Evolutionary conservation across 2,329 filamentous ascomycete genomes (phyloP).

Genomic region (Colletotrichum theobromicola): DNA sequence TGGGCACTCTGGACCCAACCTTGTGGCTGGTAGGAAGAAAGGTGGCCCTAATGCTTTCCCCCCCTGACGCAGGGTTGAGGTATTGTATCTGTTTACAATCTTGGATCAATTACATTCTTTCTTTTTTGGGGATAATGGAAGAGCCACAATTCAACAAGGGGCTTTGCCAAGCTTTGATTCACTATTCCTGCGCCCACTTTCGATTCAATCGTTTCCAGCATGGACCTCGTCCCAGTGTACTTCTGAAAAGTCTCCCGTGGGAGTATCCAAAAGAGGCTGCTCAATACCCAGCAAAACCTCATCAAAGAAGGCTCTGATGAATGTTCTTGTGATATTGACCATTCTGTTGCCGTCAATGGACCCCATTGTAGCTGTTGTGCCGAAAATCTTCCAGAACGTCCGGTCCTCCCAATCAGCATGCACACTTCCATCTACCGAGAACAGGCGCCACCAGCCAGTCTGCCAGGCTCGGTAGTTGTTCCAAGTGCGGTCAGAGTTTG

Average conservation of each 20-base stretch:
- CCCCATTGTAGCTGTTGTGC: background rate
- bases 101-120: too few relatives aligned
- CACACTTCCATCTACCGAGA: conserved; percentile 5
- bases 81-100: too few relatives aligned
- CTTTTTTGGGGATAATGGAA: too few relatives aligned
- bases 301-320: conserved; percentile 18
- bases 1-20: too few relatives aligned
- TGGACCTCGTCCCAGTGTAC: conserved; percentile 7
- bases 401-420: conserved; percentile 18
- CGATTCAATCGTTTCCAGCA: too few relatives aligned
- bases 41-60: too few relatives aligned
- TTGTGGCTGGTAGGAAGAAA: too few relatives aligned
- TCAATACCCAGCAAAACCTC: background rate
- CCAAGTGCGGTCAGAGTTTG: conserved; percentile 5
- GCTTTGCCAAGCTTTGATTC: too few relatives aligned
- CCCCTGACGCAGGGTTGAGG: too few relatives aligned
- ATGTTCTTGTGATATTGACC: conserved; percentile 6
- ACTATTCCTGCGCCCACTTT: too few relatives aligned
- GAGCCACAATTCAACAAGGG: too few relatives aligned
- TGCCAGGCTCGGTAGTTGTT: conserved; percentile 14
- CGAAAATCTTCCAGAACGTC: conserved; percentile 18
- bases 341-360: conserved; percentile 17
- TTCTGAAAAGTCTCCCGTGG: conserved; percentile 4
- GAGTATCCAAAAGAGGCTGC: background rate
- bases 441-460: conserved; percentile 14